A percentile compares a stretch with the other conserved stretches of the same genome.
Evolutionary conservation across 805 yeast species (phyloP).

Genomic region (Priceomyces haplophilus): DNA sequence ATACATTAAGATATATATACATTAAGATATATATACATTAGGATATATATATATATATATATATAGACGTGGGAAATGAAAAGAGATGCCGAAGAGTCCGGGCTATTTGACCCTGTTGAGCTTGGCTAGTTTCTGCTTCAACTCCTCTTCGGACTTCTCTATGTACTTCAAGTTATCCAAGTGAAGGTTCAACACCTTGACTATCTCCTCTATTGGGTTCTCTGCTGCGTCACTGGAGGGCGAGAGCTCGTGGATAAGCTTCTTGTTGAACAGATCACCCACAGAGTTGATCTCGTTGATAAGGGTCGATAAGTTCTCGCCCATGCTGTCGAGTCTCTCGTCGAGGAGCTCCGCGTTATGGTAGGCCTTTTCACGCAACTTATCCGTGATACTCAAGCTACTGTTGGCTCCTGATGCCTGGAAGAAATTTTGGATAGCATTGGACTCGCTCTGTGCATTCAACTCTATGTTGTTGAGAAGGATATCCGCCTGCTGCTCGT

Average conservation of each 20-base stretch:
- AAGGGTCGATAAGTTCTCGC: slow-evolving; percentile 69
- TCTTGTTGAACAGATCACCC: slow-evolving; percentile 72
- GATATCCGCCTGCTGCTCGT: slow-evolving; percentile 69
- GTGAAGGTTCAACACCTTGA: slow-evolving; percentile 81
- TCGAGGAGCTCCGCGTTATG: slow-evolving; percentile 81
- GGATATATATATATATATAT: not conserved
- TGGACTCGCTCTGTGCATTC: slow-evolving; percentile 15
- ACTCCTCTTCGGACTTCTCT: slow-evolving; percentile 64
- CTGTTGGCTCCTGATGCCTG: slow-evolving; percentile 17
- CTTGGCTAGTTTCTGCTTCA: slow-evolving; percentile 63
- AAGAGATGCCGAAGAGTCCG: not conserved
- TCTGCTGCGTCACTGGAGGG: slow-evolving; percentile 20
- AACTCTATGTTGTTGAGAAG: slow-evolving; percentile 40
- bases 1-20: not conserved
- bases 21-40: not conserved
- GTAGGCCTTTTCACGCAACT: slow-evolving; percentile 86
- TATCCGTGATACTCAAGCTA: slow-evolving; percentile 60
- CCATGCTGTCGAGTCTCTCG: slow-evolving; percentile 74
- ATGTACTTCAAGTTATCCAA: slow-evolving; percentile 86
- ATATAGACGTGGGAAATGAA: not conserved
- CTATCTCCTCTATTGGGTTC: slow-evolving; percentile 61
- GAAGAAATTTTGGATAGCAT: slow-evolving; percentile 3
- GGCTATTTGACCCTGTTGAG: slow-evolving; percentile 14
- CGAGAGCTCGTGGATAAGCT: slow-evolving; percentile 38
- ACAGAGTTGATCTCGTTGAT: slow-evolving; percentile 81